These are phyloP conservation scores for Paracorniculantispora psalliotae DNA, from an alignment of 2,329 filamentous ascomycete species.

Conservation along the genomic window DNA sequence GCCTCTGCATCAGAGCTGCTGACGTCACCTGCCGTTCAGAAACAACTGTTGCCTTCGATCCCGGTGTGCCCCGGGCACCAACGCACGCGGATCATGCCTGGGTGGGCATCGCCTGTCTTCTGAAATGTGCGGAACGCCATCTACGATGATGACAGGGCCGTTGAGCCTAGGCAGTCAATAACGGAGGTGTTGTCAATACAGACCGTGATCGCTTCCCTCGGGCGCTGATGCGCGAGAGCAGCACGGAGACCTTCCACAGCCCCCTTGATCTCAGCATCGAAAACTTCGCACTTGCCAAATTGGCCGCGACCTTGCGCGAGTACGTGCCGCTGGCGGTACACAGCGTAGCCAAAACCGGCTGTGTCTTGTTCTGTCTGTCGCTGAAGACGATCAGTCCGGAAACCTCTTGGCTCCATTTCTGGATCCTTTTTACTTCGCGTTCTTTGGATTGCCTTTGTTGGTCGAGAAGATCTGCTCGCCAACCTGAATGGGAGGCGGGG, in stretches of 20 bases:
- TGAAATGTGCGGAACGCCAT: neutral
- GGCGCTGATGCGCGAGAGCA: neutral
- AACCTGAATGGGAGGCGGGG: neutral
- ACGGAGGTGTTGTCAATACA: neutral
- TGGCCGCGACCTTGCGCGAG: neutral
- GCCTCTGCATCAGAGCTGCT: conserved; percentile 6
- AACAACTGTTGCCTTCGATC: neutral
- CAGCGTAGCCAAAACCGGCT: neutral
- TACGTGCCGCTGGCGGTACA: neutral
- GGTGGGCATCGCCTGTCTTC: neutral
- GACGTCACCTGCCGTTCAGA: conserved; percentile 5
- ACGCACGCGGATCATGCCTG: neutral
- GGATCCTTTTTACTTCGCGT: too few species aligned
- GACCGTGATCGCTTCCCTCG: neutral
- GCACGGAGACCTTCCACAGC: neutral
- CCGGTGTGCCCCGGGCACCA: neutral
- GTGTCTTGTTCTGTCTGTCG: neutral
- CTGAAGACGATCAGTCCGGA: neutral
- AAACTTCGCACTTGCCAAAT: neutral
- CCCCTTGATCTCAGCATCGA: neutral
- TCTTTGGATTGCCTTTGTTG: conserved; percentile 14
- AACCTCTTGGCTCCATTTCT: too few species aligned
- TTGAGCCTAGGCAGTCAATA: neutral
- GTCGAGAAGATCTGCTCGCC: neutral
- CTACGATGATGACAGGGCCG: neutral